Percentiles rank a stretch among this genome's conserved stretches.
These are phyloP conservation scores for Teunomyces panamensis DNA, from an alignment of 805 yeast genomes.

Conservation along the genomic window DNA sequence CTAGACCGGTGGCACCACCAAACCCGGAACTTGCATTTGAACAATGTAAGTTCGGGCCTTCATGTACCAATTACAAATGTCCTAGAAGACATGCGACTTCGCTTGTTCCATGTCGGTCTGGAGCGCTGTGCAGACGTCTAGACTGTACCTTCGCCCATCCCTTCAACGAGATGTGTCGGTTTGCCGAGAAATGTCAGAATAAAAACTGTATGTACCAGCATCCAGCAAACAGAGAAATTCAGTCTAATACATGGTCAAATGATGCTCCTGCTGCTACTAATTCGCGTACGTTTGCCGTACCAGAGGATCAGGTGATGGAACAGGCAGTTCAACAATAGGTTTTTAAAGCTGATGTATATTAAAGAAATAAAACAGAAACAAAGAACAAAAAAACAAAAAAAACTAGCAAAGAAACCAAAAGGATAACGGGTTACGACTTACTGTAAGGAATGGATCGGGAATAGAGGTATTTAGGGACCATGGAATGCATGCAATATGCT, in stretches of 20 bases:
- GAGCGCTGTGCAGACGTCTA: slow-evolving; percentile 69
- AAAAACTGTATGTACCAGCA: slow-evolving; percentile 70
- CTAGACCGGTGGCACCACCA: slow-evolving; percentile 23
- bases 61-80: slow-evolving; percentile 77
- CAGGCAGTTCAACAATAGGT: slow-evolving; percentile 20
- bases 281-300: slow-evolving; percentile 72
- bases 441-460: not conserved
- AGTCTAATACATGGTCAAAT: slow-evolving; percentile 36
- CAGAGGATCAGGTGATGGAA: slow-evolving; percentile 71
- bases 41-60: slow-evolving; percentile 75
- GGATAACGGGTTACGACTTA: not conserved
- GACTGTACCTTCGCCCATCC: slow-evolving; percentile 88
- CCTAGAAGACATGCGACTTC: slow-evolving; percentile 82
- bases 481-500: not conserved
- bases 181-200: slow-evolving; percentile 73
- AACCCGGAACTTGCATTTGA: slow-evolving; percentile 58
- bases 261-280: slow-evolving; percentile 40
- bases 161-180: slow-evolving; percentile 73
- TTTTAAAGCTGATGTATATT: slow-evolving; percentile 4
- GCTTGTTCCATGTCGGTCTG: slow-evolving; percentile 75
- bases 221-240: slow-evolving; percentile 65
- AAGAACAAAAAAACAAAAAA: slow-evolving; percentile 6
- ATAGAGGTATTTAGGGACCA: not conserved
- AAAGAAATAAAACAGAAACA: not conserved
- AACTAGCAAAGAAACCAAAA: not conserved